Evolutionary conservation across 2,329 filamentous ascomycete genomes (phyloP).

Genomic region (Remersonia thermophila): DNA sequence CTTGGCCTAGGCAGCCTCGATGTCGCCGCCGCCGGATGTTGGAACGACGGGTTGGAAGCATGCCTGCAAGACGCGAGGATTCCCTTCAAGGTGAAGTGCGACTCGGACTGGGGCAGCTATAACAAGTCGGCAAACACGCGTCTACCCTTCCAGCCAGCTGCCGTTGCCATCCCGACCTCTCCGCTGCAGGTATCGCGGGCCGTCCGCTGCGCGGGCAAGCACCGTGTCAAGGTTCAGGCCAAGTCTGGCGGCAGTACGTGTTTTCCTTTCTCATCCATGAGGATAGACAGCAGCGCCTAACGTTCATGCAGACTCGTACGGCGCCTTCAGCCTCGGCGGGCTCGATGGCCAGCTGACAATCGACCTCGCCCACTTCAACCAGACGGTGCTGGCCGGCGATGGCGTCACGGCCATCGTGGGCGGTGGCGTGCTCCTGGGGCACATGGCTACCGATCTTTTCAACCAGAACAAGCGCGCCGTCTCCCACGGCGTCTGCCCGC

Average conservation of each 20-base stretch:
- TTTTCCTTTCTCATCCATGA: not conserved
- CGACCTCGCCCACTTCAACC: slow-evolving; percentile 28
- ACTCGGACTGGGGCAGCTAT: slow-evolving; percentile 4
- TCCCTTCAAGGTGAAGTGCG: slow-evolving; percentile 1
- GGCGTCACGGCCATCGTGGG: slow-evolving; percentile 26
- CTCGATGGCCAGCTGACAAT: slow-evolving; percentile 30
- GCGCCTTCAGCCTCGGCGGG: slow-evolving; percentile 33
- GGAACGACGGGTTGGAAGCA: not conserved
- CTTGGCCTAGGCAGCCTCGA: too few species aligned
- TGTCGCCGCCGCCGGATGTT: too few species aligned
- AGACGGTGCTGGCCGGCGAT: slow-evolving; percentile 20
- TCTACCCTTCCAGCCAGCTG: slow-evolving; percentile 21
- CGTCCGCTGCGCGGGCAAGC: slow-evolving; percentile 31
- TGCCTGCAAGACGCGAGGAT: not conserved
- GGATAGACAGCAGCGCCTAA: not conserved
- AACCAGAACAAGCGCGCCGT: slow-evolving; percentile 25
- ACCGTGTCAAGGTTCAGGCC: slow-evolving; percentile 35
- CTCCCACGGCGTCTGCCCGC: slow-evolving; percentile 32
- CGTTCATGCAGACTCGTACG: slow-evolving; percentile 33
- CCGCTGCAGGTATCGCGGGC: slow-evolving; percentile 30
- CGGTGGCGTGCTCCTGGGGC: slow-evolving; percentile 31
- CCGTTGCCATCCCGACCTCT: slow-evolving; percentile 22
- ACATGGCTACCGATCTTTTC: slow-evolving; percentile 27
- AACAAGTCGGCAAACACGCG: slow-evolving; percentile 22
- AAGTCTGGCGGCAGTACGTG: slow-evolving; percentile 33